Evolutionary conservation across 108 stramenopile species (phyloP).

Genomic region (Poteriospumella lacustris): DNA sequence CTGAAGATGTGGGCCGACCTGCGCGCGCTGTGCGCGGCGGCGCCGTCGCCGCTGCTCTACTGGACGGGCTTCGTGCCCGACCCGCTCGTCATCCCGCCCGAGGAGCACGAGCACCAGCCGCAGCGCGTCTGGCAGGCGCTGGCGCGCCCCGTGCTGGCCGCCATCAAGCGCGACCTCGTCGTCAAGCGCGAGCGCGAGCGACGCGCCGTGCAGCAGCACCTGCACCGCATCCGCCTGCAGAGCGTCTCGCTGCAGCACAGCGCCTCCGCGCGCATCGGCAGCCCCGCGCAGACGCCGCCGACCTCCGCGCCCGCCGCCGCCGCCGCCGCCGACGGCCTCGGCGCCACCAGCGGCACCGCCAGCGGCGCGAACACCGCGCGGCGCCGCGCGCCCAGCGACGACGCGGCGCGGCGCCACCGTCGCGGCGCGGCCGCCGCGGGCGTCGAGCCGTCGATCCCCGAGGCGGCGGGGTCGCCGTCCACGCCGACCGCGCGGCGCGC

Average conservation of each 20-base stretch:
- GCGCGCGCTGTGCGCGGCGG: background rate
- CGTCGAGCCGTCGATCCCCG: background rate
- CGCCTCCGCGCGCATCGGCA: background rate
- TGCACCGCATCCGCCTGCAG: background rate
- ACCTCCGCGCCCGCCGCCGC: background rate
- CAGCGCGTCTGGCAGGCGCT: background rate
- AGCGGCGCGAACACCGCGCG: background rate
- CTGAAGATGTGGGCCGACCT: background rate
- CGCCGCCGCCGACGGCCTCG: background rate
- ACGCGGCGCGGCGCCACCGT: background rate
- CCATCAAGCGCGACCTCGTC: background rate
- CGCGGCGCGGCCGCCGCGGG: too few relatives aligned
- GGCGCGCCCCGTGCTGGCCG: background rate
- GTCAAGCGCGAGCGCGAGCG: background rate
- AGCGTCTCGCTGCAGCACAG: background rate
- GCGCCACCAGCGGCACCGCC: background rate
- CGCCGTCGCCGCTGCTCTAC: background rate
- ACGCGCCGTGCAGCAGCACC: background rate
- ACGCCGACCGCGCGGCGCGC: background rate
- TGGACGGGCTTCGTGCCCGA: background rate
- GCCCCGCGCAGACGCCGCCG: background rate
- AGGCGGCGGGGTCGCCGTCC: background rate
- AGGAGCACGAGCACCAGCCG: background rate
- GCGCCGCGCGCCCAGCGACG: too few relatives aligned
- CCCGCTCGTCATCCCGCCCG: background rate